Conservation (phyloP, 305 asterid species). For the Fraxinus sp. region DNA sequence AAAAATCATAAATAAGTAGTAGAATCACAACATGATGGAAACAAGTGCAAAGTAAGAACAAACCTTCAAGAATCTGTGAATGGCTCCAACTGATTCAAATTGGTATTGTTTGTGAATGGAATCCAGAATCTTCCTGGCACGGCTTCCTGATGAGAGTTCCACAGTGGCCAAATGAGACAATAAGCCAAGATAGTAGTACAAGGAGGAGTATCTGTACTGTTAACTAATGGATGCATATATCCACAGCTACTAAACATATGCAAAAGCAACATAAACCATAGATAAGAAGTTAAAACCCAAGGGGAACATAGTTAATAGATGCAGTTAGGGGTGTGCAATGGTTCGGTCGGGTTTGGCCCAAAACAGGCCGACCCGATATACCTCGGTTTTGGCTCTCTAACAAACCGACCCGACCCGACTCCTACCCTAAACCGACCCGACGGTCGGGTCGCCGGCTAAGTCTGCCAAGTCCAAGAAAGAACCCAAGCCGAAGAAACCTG, state of each 20-base stretch:
- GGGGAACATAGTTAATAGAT: background rate
- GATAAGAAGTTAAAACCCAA: slow-evolving; percentile 7
- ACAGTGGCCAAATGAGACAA: slow-evolving; percentile 20
- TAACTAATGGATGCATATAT: slow-evolving; percentile 16
- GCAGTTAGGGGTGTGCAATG: background rate
- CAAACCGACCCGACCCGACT: no score
- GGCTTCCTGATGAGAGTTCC: slow-evolving; percentile 43
- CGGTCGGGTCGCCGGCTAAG: no score
- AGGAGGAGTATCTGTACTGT: background rate
- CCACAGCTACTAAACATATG: background rate
- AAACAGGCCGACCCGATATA: no score
- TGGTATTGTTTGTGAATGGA: slow-evolving; percentile 68
- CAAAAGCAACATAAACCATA: slow-evolving; percentile 12
- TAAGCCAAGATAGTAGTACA: slow-evolving; percentile 11
- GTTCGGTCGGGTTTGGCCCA: no score
- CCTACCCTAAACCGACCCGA: no score
- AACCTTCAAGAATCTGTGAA: slow-evolving; percentile 65
- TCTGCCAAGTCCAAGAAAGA: no score
- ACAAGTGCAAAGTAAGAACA: slow-evolving; percentile 13
- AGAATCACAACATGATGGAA: slow-evolving; percentile 6
- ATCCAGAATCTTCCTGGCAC: slow-evolving; percentile 51
- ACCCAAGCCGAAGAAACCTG: no score
- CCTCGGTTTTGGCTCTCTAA: no score
- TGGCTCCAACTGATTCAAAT: slow-evolving; percentile 58
- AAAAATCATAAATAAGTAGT: slow-evolving; percentile 9